Evolutionary conservation across 176 grass and related monocot genomes (phyloP).

Genomic region (Hsuehochloa calcarea): DNA sequence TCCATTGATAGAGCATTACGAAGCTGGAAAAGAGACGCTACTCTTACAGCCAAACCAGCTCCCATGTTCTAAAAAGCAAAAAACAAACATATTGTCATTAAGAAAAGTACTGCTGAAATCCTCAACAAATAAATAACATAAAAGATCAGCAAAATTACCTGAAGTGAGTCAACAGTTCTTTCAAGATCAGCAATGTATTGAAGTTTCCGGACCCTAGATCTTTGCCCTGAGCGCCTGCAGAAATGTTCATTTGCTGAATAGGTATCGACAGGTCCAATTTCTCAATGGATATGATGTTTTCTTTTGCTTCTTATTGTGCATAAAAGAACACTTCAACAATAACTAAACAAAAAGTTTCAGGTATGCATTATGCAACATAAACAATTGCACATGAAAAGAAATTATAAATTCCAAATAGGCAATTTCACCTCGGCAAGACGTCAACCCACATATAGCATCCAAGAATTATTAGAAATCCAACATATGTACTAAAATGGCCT

Average conservation of each 20-base stretch:
- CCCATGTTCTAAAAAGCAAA: conserved; percentile 64
- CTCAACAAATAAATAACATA: conserved; percentile 16
- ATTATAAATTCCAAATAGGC: not conserved
- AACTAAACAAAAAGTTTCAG: conserved; percentile 12
- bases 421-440: not conserved
- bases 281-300: not conserved
- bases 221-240: conserved; percentile 86
- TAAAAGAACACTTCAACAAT: conserved; percentile 3
- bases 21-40: conserved; percentile 83
- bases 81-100: not conserved
- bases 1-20: conserved; percentile 73
- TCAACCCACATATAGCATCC: not conserved
- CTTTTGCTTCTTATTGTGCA: not conserved
- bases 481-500: not conserved
- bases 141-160: conserved; percentile 48
- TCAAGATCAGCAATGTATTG: conserved; percentile 99
- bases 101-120: conserved; percentile 14
- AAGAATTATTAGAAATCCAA: not conserved
- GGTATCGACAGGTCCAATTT: not conserved
- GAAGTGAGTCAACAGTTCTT: conserved; percentile 77
- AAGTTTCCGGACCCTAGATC: conserved; percentile 96
- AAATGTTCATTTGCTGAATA: conserved; percentile 27
- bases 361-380: not conserved
- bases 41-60: conserved; percentile 74
- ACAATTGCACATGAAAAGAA: not conserved